Conservation (phyloP, 225 moss, liverwort and hornwort species). For the Polytrichum commune region DNA sequence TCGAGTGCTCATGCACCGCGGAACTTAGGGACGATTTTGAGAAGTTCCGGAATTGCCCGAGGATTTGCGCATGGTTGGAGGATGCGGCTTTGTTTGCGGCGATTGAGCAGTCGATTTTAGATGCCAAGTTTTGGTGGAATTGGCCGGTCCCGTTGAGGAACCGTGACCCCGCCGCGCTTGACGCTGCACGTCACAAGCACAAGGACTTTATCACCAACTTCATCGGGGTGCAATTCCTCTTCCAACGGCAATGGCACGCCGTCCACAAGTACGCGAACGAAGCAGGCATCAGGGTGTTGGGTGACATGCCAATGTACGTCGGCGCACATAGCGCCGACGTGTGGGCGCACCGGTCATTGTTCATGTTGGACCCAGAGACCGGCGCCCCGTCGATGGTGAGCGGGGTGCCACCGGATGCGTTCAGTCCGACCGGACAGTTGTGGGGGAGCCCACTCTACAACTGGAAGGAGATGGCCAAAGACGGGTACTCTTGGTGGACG, state of each 20-base stretch:
- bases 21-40: slow-evolving; percentile 63
- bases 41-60: slow-evolving; percentile 55
- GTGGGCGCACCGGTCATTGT: slow-evolving; percentile 67
- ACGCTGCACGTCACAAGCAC: slow-evolving; percentile 42
- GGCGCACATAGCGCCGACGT: slow-evolving; percentile 86
- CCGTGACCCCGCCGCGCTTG: slow-evolving; percentile 60
- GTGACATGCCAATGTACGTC: slow-evolving; percentile 92
- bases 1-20: slow-evolving; percentile 36
- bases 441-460: slow-evolving; percentile 96
- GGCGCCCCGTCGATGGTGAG: slow-evolving; percentile 57
- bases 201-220: slow-evolving; percentile 63
- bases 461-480: slow-evolving; percentile 84
- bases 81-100: slow-evolving; percentile 89
- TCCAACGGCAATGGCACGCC: slow-evolving; percentile 85
- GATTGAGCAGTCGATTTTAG: slow-evolving; percentile 47
- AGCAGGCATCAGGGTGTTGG: slow-evolving; percentile 65
- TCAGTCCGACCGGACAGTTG: slow-evolving; percentile 67
- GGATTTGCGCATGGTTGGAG: slow-evolving; percentile 73
- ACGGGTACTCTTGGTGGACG: slow-evolving; percentile 79
- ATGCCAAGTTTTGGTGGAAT: slow-evolving; percentile 72
- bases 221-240: slow-evolving; percentile 74
- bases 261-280: slow-evolving; percentile 79
- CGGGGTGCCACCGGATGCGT: slow-evolving; percentile 80
- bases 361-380: slow-evolving; percentile 58
- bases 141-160: slow-evolving; percentile 80